These are phyloP conservation scores for Penicillium hesseltinei DNA, from an alignment of 2,329 filamentous ascomycete species.

Conservation along the genomic window DNA sequence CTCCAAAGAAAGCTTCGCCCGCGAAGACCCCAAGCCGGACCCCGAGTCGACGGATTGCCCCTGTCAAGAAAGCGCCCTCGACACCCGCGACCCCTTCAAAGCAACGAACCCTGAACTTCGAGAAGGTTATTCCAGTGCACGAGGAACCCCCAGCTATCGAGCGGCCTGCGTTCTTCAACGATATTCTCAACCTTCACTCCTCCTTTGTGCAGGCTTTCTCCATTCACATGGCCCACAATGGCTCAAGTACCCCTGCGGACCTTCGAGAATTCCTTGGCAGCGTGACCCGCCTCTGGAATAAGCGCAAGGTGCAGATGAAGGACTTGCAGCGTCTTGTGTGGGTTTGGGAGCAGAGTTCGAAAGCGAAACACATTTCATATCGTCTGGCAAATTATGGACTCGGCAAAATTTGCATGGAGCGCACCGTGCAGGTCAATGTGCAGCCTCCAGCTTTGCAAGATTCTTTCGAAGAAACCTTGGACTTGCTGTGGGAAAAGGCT, in stretches of 20 bases:
- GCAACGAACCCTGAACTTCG: conserved; percentile 23
- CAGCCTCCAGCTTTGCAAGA: conserved; percentile 44
- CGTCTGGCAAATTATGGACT: conserved; percentile 43
- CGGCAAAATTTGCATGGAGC: conserved; percentile 41
- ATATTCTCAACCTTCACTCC: conserved; percentile 63
- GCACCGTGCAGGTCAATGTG: conserved; percentile 34
- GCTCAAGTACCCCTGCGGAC: conserved; percentile 61
- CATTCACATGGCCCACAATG: conserved; percentile 69
- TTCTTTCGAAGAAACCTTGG: conserved; percentile 50
- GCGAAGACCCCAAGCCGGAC: conserved; percentile 21
- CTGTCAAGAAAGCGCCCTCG: conserved; percentile 14
- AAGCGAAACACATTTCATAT: conserved; percentile 28
- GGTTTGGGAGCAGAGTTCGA: conserved; percentile 50
- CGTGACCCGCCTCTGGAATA: conserved; percentile 69
- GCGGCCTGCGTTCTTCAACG: conserved; percentile 36
- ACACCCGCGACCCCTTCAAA: conserved; percentile 30
- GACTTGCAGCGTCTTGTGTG: conserved; percentile 68
- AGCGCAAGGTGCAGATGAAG: conserved; percentile 62
- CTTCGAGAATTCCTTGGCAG: conserved; percentile 60
- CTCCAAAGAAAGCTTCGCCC: conserved; percentile 15
- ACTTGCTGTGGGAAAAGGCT: conserved; percentile 31
- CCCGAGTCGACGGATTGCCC: conserved; percentile 51
- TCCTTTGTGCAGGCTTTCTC: conserved; percentile 67
- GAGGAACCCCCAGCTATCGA: conserved; percentile 26
- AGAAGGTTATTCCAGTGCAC: conserved; percentile 8